Base-by-base conservation (phyloP, 1,284 basidiomycete species). In the Sphagnurus paluster region DNA sequence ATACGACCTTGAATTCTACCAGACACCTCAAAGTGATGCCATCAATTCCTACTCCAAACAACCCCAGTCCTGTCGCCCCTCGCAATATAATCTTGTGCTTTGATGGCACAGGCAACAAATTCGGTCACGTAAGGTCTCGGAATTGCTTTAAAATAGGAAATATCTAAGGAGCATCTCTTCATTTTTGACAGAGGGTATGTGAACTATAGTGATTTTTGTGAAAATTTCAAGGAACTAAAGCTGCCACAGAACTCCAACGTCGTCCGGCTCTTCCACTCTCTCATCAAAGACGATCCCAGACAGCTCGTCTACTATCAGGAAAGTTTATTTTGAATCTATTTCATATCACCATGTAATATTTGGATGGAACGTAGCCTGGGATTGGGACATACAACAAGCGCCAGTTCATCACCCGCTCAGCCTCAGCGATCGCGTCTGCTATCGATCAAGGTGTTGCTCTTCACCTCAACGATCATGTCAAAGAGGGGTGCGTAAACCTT, bases 401-500 rank as follows among this genome's bases (percentile, higher is more conserved):
- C 1, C 51, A 53, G 32, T 55, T 56, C 29, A 26, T 53, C 7
- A 58, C 57, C 2, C 47, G 42, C 7, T 46, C 51, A 1, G 43
- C 52, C 14, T 52, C 47, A 10, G 21, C 39, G 2, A 17, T 57
- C n/a, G 45, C 48, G 19, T 56, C 56, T 36, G 32, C 33, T 2
- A 17, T 58, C 9, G 58, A 60, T 39, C 39, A 52, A 39, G 58
- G 47, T 3, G 36, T 60, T 17, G 58, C 58, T 11, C 30, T 54
- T 7, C 48, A 54, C 38, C 33, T 60, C n/a, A 48, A 57, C 17
- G 58, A 58, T 29, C 58, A 60, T 44, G 58, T 56, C 29, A 60
- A 60, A 35, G 58, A 58, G 40, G 58, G 58, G 58, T 58, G 42
- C 30, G 50, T n/a, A n/a, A n/a, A n/a, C n/a, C n/a, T 37, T 42